Evolutionary conservation across 306 rosid species (phyloP), one percentile per base, ranked within the genome.

Genomic region (Dryas octopetala): DNA sequence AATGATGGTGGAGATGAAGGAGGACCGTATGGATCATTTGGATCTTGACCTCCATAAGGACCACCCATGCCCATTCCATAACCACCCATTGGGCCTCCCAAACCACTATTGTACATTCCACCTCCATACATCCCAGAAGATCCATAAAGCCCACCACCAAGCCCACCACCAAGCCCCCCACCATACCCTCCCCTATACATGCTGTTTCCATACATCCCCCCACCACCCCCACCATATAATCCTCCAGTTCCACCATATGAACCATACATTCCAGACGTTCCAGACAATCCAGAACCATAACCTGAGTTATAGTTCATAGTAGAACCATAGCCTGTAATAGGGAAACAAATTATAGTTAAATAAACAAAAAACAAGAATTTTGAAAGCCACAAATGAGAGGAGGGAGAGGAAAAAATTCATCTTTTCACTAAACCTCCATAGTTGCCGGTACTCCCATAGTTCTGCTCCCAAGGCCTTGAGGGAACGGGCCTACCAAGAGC

Each of bases 1-100:
- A 96, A 90, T 40, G 97, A 96, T 32, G 98, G 99, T 0, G 96
- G 97, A 76, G 99, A 88, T 64, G 99, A 88, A 74, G 98, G 99
- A 76, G 79, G 83, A 53, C 92, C 93, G 23, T 85, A 87, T 0
- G 98, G 99, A 80, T 96, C 84, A 81, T 96, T 96, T 76, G 99
- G 99, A 86, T 96, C 99, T 82, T 96, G 91, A 54, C 66, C 90
- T 11, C 99, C 99, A 78, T 85, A 85, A 81, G 98, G 92, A 77
- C 97, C 97, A 62, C 89, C 92, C 97, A 92, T 79, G 28, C 90
- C 90, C 90, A 82, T 91, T 72, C 99, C 99, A 84, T 86, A 87
- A 80, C 97, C 91, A 82, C 97, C 93, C 95, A 94, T 76, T 6
- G 75, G 81, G 67, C 94, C 90, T 54, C 97, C 98, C 12, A 84